phyloP scores from a whole-genome alignment of 768 basidiomycete species.

The Tylopilus plumbeoviolaceoides region DNA sequence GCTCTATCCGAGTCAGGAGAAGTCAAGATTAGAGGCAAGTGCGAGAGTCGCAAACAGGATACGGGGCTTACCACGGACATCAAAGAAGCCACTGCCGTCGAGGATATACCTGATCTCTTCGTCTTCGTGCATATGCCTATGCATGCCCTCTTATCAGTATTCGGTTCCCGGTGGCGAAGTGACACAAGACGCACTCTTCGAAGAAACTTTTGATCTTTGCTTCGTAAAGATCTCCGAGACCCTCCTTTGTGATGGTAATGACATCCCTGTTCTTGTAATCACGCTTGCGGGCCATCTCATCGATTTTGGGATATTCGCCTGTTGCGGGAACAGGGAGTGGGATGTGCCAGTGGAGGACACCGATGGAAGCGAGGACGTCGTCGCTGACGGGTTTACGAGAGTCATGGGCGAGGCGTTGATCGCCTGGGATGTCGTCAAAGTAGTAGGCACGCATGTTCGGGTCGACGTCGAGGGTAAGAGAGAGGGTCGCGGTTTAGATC shows the following conservation, averaged over 20 bases:
- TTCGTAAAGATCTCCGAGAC: constrained; percentile 81
- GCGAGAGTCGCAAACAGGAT: no score
- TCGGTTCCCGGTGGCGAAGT: neutral
- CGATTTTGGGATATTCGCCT: constrained; percentile 44
- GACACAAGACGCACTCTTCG: constrained; percentile 55
- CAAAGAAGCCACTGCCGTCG: constrained; percentile 85
- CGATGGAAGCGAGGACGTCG: constrained; percentile 50
- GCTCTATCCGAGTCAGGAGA: no score
- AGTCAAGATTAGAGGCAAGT: neutral
- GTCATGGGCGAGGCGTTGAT: constrained; percentile 82
- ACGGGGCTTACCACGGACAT: constrained; percentile 68
- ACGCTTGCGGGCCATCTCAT: constrained; percentile 60
- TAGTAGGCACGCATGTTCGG: constrained; percentile 67
- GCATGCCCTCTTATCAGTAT: neutral
- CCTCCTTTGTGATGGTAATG: constrained; percentile 74
- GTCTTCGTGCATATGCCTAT: constrained; percentile 90
- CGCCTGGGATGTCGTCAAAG: constrained; percentile 67
- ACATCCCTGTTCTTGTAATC: constrained; percentile 83
- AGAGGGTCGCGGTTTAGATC: neutral
- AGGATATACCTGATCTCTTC: constrained; percentile 93
- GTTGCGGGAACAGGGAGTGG: constrained; percentile 47
- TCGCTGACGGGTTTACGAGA: constrained; percentile 50
- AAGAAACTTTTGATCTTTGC: constrained; percentile 80
- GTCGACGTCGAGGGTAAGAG: neutral
- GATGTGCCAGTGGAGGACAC: constrained; percentile 65